Evolutionary conservation across 495 filamentous ascomycete species (phyloP).

Genomic region (Aspergillus ellipticus): DNA sequence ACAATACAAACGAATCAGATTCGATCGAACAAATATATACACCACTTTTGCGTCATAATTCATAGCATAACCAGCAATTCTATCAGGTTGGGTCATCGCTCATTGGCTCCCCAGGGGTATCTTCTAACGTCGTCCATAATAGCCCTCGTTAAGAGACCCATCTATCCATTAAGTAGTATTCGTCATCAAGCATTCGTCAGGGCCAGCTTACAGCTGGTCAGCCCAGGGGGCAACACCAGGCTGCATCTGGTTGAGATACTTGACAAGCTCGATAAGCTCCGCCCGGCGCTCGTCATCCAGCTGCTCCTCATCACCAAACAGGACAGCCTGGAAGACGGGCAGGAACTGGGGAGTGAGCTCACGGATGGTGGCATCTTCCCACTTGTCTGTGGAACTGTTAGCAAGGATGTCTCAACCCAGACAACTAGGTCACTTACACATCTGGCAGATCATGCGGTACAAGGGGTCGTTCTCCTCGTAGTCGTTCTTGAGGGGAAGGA

Average conservation of each 20-base stretch:
- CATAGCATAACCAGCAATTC: constrained; percentile 21
- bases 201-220: constrained; percentile 38
- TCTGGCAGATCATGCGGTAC: constrained; percentile 78
- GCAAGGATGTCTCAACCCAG: too few relatives aligned
- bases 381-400: too few relatives aligned
- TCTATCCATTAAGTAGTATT: constrained; percentile 40
- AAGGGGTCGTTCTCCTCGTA: constrained; percentile 95
- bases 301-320: constrained; percentile 77
- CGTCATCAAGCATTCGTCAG: constrained; percentile 22
- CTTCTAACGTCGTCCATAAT: constrained; percentile 37
- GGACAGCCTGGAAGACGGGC: constrained; percentile 75
- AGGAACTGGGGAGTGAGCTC: constrained; percentile 73
- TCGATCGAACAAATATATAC: background rate
- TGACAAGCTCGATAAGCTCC: constrained; percentile 66
- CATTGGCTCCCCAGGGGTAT: constrained; percentile 32
- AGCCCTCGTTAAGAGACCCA: constrained; percentile 20
- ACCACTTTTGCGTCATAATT: constrained; percentile 23
- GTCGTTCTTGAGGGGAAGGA: constrained; percentile 89
- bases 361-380: constrained; percentile 66
- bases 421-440: too few relatives aligned
- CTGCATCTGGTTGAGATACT: constrained; percentile 61
- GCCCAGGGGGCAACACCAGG: constrained; percentile 42
- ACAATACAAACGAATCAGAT: background rate
- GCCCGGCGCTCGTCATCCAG: constrained; percentile 73
- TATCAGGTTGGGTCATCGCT: constrained; percentile 5